Conservation (phyloP, 495 filamentous ascomycete species). For the Hypoxylon rickii region DNA sequence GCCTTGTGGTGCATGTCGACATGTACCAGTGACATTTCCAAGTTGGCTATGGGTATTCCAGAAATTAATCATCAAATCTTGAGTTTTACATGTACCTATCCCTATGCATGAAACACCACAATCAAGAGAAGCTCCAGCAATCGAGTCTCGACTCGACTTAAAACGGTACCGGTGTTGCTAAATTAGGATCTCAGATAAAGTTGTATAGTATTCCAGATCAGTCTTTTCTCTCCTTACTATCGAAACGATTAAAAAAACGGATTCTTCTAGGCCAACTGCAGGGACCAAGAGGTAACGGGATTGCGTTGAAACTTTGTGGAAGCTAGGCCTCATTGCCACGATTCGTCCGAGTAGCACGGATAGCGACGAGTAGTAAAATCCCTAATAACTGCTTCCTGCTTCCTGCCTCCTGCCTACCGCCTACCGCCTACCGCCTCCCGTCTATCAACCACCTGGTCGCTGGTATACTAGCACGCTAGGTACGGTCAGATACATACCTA, state of each 20-base stretch:
- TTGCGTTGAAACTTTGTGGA: not conserved
- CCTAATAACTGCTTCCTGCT: not conserved
- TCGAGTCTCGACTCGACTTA: constrained; percentile 12
- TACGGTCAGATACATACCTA: not conserved
- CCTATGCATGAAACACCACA: constrained; percentile 4
- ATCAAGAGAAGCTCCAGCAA: constrained; percentile 9
- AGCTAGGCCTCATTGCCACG: not conserved
- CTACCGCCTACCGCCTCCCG: no score
- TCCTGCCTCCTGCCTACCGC: no score
- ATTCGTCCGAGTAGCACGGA: not conserved
- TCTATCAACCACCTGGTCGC: no score
- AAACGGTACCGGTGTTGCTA: constrained; percentile 18
- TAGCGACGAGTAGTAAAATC: not conserved
- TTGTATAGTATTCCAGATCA: constrained; percentile 31
- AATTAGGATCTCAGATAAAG: constrained; percentile 29
- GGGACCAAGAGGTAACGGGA: not conserved
- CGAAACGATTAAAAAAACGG: not conserved
- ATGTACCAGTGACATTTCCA: no score
- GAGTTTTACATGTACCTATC: not conserved
- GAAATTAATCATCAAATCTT: no score
- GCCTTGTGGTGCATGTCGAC: no score
- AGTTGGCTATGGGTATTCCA: no score
- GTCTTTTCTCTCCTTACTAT: not conserved
- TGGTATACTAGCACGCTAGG: no score
- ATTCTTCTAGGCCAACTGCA: not conserved